Base-by-base conservation (phyloP, 2,329 filamentous ascomycete species). In the Trichophyton equinum region DNA sequence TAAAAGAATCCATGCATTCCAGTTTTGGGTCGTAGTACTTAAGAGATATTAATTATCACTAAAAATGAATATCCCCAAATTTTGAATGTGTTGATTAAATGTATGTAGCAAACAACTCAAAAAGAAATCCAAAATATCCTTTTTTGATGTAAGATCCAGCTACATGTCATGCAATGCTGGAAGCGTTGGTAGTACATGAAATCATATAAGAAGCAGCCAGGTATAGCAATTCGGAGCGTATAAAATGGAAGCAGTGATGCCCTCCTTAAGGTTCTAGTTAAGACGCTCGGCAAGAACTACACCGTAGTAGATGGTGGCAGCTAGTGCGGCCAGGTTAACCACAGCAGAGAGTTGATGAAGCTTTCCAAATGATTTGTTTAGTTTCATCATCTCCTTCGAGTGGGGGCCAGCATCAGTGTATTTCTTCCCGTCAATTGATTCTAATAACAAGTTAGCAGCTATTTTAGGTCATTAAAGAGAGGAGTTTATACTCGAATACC, bases 401-500 rank as follows among this genome's bases (percentile, higher is more conserved):
- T 95, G 89, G 44, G 90, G 88, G 0, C 85, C 81, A 59, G 82
- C 77, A 65, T 95, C 90, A 69, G 87, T 88, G 73, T 85, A 89
- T 71, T 87, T 88, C 81, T 95, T 96, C 60, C 90, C 90, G 71
- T 96, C 92, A 68, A 86, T 85, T 64, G 87, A 90, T 79, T 92
- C 91, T 81, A 46, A 4, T 53, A 30, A 57, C 44, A 30, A 60
- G 30, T 58, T 38, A 61, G 40, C 22, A 25, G n/a, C 33, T 4
- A 40, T 27, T 42, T 57, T 7, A n/a, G n/a, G 20, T 11, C 1
- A 13, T 13, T 38, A 47, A 15, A 9, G 2, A 59, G 9, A 51
- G 5, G 25, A n/a, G 13, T 8, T 18, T 33, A 30, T 25, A 38
- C 1, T 6, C 1, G 36, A 11, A 49, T 42, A 71, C 81, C 65